Conservation (phyloP, 306 rosid species). For the Glycine soja region DNA sequence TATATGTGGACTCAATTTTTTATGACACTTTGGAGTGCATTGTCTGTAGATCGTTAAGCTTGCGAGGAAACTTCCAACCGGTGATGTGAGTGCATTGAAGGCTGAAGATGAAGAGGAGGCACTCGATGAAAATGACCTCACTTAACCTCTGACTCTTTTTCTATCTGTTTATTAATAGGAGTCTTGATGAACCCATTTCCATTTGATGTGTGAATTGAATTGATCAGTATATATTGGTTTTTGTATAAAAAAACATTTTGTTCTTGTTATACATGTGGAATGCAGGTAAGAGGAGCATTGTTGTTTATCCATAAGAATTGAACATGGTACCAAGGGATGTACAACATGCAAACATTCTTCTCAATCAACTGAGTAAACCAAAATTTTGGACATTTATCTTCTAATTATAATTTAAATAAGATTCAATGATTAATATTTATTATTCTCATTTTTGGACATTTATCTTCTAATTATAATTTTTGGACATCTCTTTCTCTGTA, state of each 20-base stretch:
- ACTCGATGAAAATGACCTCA: constrained; percentile 91
- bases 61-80: constrained; percentile 89
- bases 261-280: constrained; percentile 14
- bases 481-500: too few species aligned
- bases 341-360: too few species aligned
- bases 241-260: constrained; percentile 32
- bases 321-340: too few species aligned
- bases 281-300: constrained; percentile 10
- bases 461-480: too few species aligned
- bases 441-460: too few species aligned
- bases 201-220: constrained; percentile 29
- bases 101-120: constrained; percentile 55
- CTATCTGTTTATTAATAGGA: not conserved
- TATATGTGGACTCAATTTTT: constrained; percentile 18
- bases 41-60: constrained; percentile 81
- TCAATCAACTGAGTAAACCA: too few species aligned
- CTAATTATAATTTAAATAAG: too few species aligned
- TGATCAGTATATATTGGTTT: constrained; percentile 36
- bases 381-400: too few species aligned
- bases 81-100: constrained; percentile 75
- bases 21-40: constrained; percentile 32
- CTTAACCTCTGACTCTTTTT: constrained; percentile 45
- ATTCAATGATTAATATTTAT: too few species aligned
- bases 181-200: constrained; percentile 32
- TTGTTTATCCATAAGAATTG: not conserved